phyloP scores from a whole-genome alignment of 345 rosid species.

The Eucalyptus caleyi region DNA sequence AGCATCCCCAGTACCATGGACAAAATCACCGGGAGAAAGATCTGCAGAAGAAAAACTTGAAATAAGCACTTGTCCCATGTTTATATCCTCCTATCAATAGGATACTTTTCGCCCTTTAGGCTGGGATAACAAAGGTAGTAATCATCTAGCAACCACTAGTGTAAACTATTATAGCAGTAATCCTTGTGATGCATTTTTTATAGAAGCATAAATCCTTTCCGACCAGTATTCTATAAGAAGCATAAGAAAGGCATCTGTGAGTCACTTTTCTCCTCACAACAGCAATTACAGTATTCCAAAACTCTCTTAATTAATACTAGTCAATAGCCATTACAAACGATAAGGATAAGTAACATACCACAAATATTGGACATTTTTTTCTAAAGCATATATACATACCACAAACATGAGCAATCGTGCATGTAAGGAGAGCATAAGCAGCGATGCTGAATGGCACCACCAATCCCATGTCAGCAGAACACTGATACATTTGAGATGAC shows the following conservation, averaged over 20 bases:
- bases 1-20: conserved; percentile 72
- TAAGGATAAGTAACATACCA: not conserved
- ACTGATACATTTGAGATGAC: conserved; percentile 92
- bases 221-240: not conserved
- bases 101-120: not conserved
- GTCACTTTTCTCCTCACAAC: not conserved
- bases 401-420: conserved; percentile 87
- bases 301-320: not conserved
- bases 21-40: conserved; percentile 73
- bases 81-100: not conserved
- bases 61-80: not conserved
- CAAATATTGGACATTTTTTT: not conserved
- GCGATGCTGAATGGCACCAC: conserved; percentile 95
- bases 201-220: not conserved
- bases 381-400: conserved; percentile 20
- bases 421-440: conserved; percentile 74
- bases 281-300: not conserved
- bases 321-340: too few species aligned
- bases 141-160: not conserved
- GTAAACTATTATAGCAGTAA: not conserved
- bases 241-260: not conserved
- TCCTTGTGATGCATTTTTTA: not conserved
- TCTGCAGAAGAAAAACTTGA: conserved; percentile 16
- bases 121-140: not conserved
- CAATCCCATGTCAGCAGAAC: conserved; percentile 92